These are phyloP conservation scores for Geotrichum cucujoidarum DNA, from an alignment of 1,139 yeast species.

Conservation along the genomic window DNA sequence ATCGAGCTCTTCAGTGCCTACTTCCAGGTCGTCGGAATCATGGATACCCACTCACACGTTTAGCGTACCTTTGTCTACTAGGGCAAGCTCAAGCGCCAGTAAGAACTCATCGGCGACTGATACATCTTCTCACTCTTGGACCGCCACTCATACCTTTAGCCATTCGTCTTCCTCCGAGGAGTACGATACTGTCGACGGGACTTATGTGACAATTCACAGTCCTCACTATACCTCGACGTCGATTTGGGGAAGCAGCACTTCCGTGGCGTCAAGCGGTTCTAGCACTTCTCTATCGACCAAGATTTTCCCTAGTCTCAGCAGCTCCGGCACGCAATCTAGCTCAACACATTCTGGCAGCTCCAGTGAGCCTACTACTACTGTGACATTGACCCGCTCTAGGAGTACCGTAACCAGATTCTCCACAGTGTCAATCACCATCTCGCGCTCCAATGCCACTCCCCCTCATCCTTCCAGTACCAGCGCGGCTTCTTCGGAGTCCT, in stretches of 20 bases:
- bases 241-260: slow-evolving; percentile 9
- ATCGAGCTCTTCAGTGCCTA: background rate
- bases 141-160: background rate
- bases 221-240: background rate
- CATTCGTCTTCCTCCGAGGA: background rate
- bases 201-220: background rate
- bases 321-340: slow-evolving; percentile 28
- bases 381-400: background rate
- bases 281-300: too few species aligned
- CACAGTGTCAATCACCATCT: too few species aligned
- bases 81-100: background rate
- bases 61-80: background rate
- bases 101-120: too few species aligned
- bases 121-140: background rate
- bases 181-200: background rate
- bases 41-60: background rate
- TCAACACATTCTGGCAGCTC: slow-evolving; percentile 1
- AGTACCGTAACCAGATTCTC: too few species aligned
- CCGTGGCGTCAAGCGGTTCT: slow-evolving; percentile 23
- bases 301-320: slow-evolving; percentile 23
- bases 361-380: background rate
- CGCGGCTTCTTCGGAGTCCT: too few species aligned
- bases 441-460: too few species aligned
- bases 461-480: too few species aligned
- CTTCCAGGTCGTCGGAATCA: background rate